phyloP scores from a whole-genome alignment of 2,329 filamentous ascomycete genomes.

The Fusarium goolgardi region DNA sequence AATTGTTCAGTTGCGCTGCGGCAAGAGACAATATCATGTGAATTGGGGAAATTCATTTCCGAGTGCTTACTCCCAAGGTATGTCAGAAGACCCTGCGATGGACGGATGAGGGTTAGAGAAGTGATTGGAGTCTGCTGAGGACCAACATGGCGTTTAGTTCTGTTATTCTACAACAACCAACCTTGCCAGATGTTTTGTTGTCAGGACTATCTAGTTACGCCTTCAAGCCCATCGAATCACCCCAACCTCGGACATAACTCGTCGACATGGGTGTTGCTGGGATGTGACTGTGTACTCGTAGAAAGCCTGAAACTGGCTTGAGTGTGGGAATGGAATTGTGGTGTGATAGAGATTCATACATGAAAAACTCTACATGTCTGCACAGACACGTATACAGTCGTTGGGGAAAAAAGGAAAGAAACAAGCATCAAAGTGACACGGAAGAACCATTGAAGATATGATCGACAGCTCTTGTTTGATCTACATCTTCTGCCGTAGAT shows the following conservation, averaged over 20 bases:
- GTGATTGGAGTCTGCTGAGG: conserved; percentile 15
- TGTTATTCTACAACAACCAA: conserved; percentile 13
- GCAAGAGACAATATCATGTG: neutral
- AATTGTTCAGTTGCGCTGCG: neutral
- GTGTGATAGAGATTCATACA: neutral
- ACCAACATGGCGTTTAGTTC: conserved; percentile 17
- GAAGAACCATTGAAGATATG: conserved; percentile 13
- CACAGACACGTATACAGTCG: conserved; percentile 10
- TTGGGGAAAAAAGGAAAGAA: neutral
- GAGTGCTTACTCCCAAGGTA: conserved; percentile 5
- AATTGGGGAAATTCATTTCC: conserved; percentile 11
- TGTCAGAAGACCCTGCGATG: conserved; percentile 13
- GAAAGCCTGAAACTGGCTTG: conserved; percentile 2
- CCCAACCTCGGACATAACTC: neutral
- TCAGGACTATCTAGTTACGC: neutral
- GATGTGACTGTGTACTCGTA: neutral
- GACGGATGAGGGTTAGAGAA: conserved; percentile 1
- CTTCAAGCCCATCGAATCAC: neutral
- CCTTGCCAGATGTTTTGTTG: neutral
- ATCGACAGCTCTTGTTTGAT: conserved; percentile 31
- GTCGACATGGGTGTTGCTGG: neutral
- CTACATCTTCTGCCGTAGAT: conserved; percentile 4
- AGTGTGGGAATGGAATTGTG: neutral
- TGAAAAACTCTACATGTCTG: conserved; percentile 6
- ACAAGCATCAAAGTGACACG: conserved; percentile 4